Evolutionary conservation across 2,329 filamentous ascomycete genomes (phyloP).

Genomic region (Scedosporium boydii): DNA sequence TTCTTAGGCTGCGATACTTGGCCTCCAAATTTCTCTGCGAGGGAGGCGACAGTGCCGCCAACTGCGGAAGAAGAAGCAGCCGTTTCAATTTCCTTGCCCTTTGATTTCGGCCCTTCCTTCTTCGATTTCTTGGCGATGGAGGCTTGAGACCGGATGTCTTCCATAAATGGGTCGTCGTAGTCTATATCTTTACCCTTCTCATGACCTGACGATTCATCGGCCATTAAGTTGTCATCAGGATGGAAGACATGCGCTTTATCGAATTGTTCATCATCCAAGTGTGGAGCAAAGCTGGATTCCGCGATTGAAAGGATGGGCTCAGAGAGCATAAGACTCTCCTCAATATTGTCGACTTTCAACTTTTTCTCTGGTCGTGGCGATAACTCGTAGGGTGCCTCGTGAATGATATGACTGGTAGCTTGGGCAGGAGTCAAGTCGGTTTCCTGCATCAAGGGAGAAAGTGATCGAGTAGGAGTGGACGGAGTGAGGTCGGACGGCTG

Average conservation of each 20-base stretch:
- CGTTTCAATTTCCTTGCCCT: background rate
- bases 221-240: background rate
- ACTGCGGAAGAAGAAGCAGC: slow-evolving; percentile 12
- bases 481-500: background rate
- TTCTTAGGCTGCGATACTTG: slow-evolving; percentile 15
- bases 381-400: slow-evolving; percentile 27
- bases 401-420: slow-evolving; percentile 22
- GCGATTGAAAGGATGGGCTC: slow-evolving; percentile 14
- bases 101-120: background rate
- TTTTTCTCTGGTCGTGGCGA: slow-evolving; percentile 24
- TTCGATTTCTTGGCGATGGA: background rate
- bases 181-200: background rate
- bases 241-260: background rate
- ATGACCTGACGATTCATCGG: background rate
- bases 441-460: slow-evolving; percentile 6
- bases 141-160: background rate
- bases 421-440: slow-evolving; percentile 24
- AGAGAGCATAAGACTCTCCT: slow-evolving; percentile 13
- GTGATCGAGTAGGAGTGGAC: too few species aligned
- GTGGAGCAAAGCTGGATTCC: background rate
- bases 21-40: slow-evolving; percentile 24
- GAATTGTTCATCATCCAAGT: background rate
- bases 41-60: slow-evolving; percentile 19
- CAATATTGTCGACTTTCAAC: slow-evolving; percentile 17
- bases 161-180: background rate